Base-by-base conservation (phyloP, 495 filamentous ascomycete genomes). In the Hypoxylon fuscum region DNA sequence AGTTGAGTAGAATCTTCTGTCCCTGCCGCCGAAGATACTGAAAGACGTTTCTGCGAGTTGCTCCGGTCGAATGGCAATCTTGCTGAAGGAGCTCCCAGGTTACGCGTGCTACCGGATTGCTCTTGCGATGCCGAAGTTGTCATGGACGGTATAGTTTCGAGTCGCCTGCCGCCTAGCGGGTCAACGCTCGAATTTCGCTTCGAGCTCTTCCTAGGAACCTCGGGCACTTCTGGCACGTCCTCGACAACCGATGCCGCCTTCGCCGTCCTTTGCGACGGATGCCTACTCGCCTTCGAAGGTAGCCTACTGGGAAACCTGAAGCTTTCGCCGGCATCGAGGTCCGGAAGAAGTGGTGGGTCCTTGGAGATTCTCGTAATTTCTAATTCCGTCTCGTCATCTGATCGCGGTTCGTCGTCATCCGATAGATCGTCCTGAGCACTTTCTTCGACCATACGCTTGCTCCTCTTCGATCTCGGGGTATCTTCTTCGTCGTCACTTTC, bases 301-400 rank as follows among this genome's bases (percentile, higher is more conserved):
- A 85, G 75, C 31, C 87, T 83, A 63, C 84, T 88, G n/a, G 87
- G 85, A 10, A 88, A 69, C 67, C 85, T 83, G 58, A 90, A 88
- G 41, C 76, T 82, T 54, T 82, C 85, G 17, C 81, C 85, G 23
- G 83, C 76, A 56, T 90, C 85, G 42, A 91, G 78, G 4, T 78
- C 77, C 2, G 87, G 87, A 20, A 93, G 75, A 2, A 78, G 74
- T 3, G 87, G 87, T 12, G 85, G 79, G 1, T 85, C 70, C 44
- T 81, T 77, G 37, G 79, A 76, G 15, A 84, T 67, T 51, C 74
- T 74, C 47, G 57, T 69, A 77, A 22, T 75, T 71, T 60, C 88
- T 76, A 29, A 72, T 12, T 73, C 70, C 5, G 54, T 50, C 20
- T 66, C 40, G 8, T 67, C 62, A 9, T 73, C 72, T 11, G 78